Percentiles rank a stretch among this genome's conserved stretches.
These are phyloP conservation scores for Paraglomus occultum DNA, from an alignment of 192 early-diverging fungal genomes.

Conservation along the genomic window DNA sequence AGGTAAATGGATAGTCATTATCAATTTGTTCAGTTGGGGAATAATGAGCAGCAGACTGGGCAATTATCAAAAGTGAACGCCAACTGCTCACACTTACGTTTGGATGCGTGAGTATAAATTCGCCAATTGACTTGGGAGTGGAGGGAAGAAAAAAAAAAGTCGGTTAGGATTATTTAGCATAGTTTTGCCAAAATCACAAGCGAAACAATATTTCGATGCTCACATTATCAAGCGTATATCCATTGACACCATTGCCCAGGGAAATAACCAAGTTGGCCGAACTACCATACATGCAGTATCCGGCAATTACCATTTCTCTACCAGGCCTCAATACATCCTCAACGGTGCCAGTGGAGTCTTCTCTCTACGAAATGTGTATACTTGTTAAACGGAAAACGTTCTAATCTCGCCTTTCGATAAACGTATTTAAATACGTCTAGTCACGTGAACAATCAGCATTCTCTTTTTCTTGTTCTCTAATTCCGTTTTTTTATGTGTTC, in stretches of 20 bases:
- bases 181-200: neutral
- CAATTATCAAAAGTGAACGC: neutral
- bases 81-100: constrained; percentile 61
- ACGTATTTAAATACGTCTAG: neutral
- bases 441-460: constrained; percentile 13
- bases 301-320: constrained; percentile 86
- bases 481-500: neutral
- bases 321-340: constrained; percentile 88
- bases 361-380: constrained; percentile 44
- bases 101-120: constrained; percentile 98
- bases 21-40: neutral
- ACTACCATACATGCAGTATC: constrained; percentile 98
- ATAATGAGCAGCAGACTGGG: neutral
- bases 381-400: neutral
- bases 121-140: constrained; percentile 69
- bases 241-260: constrained; percentile 83
- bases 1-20: neutral
- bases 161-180: neutral
- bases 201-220: neutral
- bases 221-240: constrained; percentile 93
- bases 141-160: neutral
- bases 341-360: constrained; percentile 49
- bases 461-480: neutral
- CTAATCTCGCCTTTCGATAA: neutral
- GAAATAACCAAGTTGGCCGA: constrained; percentile 81